phyloP scores from a whole-genome alignment of 1,139 yeast genomes.

The Candida sojae region DNA sequence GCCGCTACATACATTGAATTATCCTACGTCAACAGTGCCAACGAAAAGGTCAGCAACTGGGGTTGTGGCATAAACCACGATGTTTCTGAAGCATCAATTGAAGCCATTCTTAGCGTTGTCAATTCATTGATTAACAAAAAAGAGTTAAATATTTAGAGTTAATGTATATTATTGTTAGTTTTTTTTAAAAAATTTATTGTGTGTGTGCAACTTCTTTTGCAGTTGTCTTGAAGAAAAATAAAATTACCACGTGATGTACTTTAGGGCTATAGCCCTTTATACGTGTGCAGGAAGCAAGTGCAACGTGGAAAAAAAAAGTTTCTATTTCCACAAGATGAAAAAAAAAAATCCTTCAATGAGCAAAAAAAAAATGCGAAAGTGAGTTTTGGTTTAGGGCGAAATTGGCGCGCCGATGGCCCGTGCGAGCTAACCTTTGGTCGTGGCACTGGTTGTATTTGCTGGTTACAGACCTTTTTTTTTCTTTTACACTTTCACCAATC shows the following conservation, averaged over 20 bases:
- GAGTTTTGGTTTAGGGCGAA: no score
- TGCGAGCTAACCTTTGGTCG: no score
- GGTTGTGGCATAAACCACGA: conserved; percentile 50
- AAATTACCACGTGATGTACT: background rate
- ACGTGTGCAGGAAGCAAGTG: background rate
- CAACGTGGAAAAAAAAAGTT: no score
- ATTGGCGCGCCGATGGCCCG: background rate
- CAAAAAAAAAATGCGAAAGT: no score
- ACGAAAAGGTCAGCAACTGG: conserved; percentile 35
- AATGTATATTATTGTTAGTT: background rate
- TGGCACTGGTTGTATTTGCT: background rate
- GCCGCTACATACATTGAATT: conserved; percentile 52
- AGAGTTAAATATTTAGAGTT: conserved; percentile 17
- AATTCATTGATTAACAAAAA: conserved; percentile 32
- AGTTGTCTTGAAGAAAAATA: background rate
- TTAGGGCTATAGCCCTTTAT: background rate
- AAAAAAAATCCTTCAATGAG: background rate
- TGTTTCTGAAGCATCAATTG: conserved; percentile 49
- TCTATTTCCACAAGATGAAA: background rate
- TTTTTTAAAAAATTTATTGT: background rate
- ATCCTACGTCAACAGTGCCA: conserved; percentile 27
- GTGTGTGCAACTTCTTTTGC: background rate
- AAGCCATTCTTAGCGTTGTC: conserved; percentile 46
- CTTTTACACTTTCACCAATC: conserved; percentile 2
- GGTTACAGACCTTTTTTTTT: background rate